A percentile compares a stretch with the other conserved stretches of the same genome.
These are phyloP conservation scores for Acer negundo DNA, from an alignment of 345 rosid species.

Conservation along the genomic window DNA sequence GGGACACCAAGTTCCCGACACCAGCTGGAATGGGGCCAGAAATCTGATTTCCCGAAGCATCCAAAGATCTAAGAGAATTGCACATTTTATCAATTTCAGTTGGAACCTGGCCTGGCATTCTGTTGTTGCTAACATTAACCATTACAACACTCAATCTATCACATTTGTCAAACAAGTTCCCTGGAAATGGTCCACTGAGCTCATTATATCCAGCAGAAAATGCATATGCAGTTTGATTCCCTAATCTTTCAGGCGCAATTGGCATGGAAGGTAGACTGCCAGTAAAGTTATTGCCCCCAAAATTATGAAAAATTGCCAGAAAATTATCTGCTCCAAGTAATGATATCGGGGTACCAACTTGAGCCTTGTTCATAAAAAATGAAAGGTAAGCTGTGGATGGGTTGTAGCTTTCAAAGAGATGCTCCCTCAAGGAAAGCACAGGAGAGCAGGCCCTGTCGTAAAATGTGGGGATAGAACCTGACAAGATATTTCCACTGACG, in stretches of 20 bases:
- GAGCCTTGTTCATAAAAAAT: constrained; percentile 49
- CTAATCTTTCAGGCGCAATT: constrained; percentile 56
- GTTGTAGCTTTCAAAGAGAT: constrained; percentile 33
- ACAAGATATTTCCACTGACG: constrained; percentile 61
- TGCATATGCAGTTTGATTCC: constrained; percentile 53
- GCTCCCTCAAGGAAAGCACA: constrained; percentile 33
- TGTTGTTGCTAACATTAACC: constrained; percentile 59
- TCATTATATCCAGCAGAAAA: constrained; percentile 58
- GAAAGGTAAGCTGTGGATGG: constrained; percentile 57
- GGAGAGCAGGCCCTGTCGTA: constrained; percentile 46
- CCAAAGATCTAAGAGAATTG: constrained; percentile 50
- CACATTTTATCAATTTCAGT: constrained; percentile 43
- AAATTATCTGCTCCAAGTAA: constrained; percentile 41
- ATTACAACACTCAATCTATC: constrained; percentile 35
- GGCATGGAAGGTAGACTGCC: constrained; percentile 61
- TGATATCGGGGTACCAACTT: constrained; percentile 34
- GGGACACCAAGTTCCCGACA: constrained; percentile 42
- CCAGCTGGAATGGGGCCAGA: constrained; percentile 45
- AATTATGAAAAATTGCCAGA: constrained; percentile 58
- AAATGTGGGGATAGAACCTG: constrained; percentile 75
- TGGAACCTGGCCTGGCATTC: constrained; percentile 49
- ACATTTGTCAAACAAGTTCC: constrained; percentile 47
- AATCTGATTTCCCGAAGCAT: constrained; percentile 56
- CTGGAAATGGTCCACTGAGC: constrained; percentile 54
- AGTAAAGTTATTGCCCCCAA: constrained; percentile 71